Percentiles rank a stretch among this genome's conserved stretches.
phyloP scores from a whole-genome alignment of 345 rosid genomes.

The Brassica carinata region DNA sequence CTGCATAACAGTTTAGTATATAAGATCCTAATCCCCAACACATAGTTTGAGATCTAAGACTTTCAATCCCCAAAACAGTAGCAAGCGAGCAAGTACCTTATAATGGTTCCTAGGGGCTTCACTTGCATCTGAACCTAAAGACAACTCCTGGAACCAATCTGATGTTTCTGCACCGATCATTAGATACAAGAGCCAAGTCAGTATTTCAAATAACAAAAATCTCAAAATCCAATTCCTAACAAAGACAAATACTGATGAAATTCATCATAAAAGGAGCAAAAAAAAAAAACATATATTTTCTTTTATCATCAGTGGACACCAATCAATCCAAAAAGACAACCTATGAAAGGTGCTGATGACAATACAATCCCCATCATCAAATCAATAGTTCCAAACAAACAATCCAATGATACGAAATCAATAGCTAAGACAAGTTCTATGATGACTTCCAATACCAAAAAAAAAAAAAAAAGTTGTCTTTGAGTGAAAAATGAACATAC shows the following conservation, averaged over 20 bases:
- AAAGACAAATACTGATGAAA: conserved; percentile 20
- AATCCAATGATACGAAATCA: background rate
- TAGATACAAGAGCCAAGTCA: conserved; percentile 20
- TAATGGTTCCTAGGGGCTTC: conserved; percentile 41
- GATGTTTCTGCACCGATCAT: conserved; percentile 50
- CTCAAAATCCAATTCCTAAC: background rate
- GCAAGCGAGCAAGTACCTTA: conserved; percentile 44
- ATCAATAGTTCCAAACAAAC: background rate
- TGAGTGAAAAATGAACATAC: conserved; percentile 36
- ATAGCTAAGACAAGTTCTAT: background rate
- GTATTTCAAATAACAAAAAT: conserved; percentile 5
- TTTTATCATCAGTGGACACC: background rate
- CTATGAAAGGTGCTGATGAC: background rate
- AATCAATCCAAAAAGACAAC: background rate
- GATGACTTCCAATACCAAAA: conserved; percentile 5
- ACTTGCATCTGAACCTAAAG: conserved; percentile 53
- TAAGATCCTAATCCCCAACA: too few relatives aligned
- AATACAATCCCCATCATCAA: background rate
- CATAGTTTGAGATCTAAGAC: too few relatives aligned
- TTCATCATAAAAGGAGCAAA: background rate
- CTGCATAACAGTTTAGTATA: too few relatives aligned
- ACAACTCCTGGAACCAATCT: conserved; percentile 60
- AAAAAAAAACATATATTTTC: background rate
- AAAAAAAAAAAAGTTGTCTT: background rate
- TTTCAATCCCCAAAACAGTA: too few relatives aligned